Evolutionary conservation across 768 basidiomycete species (phyloP).

Genomic region (Mycena epipterygia): DNA sequence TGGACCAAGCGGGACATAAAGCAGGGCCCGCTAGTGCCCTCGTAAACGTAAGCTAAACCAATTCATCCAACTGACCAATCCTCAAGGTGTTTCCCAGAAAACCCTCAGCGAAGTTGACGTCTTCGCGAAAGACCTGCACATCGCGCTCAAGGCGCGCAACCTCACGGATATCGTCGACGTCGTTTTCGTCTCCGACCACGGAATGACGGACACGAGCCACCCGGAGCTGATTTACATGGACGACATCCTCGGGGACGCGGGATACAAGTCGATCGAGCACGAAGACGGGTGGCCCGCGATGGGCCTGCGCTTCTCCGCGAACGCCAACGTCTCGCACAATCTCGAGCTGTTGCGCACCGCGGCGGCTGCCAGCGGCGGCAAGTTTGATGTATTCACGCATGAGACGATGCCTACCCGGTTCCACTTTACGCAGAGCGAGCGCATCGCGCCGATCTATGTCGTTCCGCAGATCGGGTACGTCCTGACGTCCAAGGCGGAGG

Average conservation of each 20-base stretch:
- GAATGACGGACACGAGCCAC: constrained; percentile 92
- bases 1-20: constrained; percentile 88
- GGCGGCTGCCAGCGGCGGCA: constrained; percentile 66
- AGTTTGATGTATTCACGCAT: constrained; percentile 84
- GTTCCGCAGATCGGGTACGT: constrained; percentile 87
- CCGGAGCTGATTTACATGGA: constrained; percentile 85
- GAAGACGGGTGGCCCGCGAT: constrained; percentile 93
- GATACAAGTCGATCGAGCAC: constrained; percentile 72
- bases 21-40: constrained; percentile 76
- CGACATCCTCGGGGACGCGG: constrained; percentile 79
- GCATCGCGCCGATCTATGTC: constrained; percentile 92
- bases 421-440: constrained; percentile 78
- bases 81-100: constrained; percentile 52
- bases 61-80: constrained; percentile 13
- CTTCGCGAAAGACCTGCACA: constrained; percentile 80
- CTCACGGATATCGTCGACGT: constrained; percentile 88
- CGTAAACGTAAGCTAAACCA: constrained; percentile 70
- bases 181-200: constrained; percentile 91
- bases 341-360: constrained; percentile 68
- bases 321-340: constrained; percentile 70
- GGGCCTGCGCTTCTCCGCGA: constrained; percentile 80
- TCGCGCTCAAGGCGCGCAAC: constrained; percentile 75
- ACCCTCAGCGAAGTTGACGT: constrained; percentile 77
- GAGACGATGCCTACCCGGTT: constrained; percentile 87
- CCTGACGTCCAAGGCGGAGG: constrained; percentile 75